phyloP scores from a whole-genome alignment of 768 basidiomycete species.

The Neoboletus subvelutipes region DNA sequence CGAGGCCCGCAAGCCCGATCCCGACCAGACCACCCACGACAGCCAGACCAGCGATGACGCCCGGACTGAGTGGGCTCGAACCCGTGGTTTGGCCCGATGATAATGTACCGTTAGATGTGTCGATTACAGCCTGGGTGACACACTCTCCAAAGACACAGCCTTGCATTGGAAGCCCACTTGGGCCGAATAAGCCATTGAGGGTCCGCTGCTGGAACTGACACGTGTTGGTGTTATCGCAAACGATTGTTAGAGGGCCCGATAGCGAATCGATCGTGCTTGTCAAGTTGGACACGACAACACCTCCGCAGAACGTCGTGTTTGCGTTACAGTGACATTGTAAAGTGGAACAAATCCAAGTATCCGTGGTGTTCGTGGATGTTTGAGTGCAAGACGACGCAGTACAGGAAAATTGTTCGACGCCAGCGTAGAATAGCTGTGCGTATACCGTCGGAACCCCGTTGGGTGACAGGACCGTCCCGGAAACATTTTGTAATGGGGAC shows the following conservation, averaged over 20 bases:
- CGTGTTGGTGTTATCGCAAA: constrained; percentile 58
- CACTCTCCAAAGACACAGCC: constrained; percentile 89
- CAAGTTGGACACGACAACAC: constrained; percentile 43
- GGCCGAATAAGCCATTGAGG: constrained; percentile 71
- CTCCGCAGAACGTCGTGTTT: constrained; percentile 77
- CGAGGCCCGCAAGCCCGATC: constrained; percentile 55
- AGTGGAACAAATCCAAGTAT: constrained; percentile 68
- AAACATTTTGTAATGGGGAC: constrained; percentile 51
- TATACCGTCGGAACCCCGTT: constrained; percentile 57
- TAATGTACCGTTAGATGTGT: constrained; percentile 45
- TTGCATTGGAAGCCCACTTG: constrained; percentile 64
- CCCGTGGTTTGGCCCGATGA: constrained; percentile 26
- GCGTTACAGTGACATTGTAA: constrained; percentile 73
- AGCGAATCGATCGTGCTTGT: constrained; percentile 65
- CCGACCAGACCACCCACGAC: constrained; percentile 71
- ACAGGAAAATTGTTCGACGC: constrained; percentile 89
- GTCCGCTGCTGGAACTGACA: constrained; percentile 78
- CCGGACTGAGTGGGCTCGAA: constrained; percentile 59
- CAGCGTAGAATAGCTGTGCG: constrained; percentile 75
- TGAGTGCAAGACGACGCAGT: constrained; percentile 70
- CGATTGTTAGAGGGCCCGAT: constrained; percentile 61
- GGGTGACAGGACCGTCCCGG: constrained; percentile 35
- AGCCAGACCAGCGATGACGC: constrained; percentile 89
- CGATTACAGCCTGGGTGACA: constrained; percentile 76
- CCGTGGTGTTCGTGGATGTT: constrained; percentile 40